Base-by-base conservation (phyloP, 164 flowering plant species). In the Liquidambar formosana region DNA sequence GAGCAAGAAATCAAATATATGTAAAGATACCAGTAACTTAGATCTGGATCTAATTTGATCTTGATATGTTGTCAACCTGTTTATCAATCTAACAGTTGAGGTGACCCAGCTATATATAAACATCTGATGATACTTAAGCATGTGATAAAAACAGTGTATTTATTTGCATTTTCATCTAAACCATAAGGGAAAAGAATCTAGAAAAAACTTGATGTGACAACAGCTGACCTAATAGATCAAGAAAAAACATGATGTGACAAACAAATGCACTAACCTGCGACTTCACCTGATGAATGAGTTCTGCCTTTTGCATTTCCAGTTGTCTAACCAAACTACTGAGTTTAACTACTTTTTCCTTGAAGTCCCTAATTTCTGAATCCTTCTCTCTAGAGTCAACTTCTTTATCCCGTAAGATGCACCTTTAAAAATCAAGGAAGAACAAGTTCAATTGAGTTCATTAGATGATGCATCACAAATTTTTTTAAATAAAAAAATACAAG, bases 311-410 rank as follows among this genome's bases (percentile, higher is more conserved):
- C 66, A 60, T 72, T 78, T 89, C 98, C 23, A 82, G 48, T 68
- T 95, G 89, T 72, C 89, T 82, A 33, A 80, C 72, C 59, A 80
- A 71, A 71, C 74, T 74, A 63, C 71, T 81, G 16, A 92, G 81
- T 74, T 80, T 82, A 22, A 90, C 91, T 6, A 95, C 69, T 65
- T 88, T 95, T 69, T 86, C 93, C 71, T 91, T 93, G 64, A 91
- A 71, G 33, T 90, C 98, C 72, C 83, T 84, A 60, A 86, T 82
- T 65, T 80, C 84, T 1, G 84, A 76, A 65, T 89, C 97, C 70
- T 88, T 95, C 65, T 93, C 98, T 79, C 92, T 82, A 67, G 84
- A 85, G n/a, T 79, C 83, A 59, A 84, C 84, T 75, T 93, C 97
- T 70, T 77, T 86, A 72, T 93, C 99, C 28, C 90, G 77, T 67